Conservation (phyloP, 768 basidiomycete genomes). For the Mrakia gelida region DNA sequence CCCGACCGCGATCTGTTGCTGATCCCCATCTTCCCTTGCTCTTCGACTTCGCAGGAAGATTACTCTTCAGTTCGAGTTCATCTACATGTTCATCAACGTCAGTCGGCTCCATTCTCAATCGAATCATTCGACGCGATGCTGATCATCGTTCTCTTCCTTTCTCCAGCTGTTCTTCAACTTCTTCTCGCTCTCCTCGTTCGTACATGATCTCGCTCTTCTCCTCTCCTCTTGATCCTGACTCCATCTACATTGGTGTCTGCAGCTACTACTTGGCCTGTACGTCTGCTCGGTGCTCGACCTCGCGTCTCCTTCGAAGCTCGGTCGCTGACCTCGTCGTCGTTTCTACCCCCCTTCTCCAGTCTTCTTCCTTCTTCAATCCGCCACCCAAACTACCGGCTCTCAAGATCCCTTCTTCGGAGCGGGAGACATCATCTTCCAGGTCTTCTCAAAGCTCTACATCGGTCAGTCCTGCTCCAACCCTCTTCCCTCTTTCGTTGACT, state of each 20-base stretch:
- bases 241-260: neutral
- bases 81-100: slow-evolving; percentile 12
- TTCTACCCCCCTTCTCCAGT: neutral
- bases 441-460: slow-evolving; percentile 31
- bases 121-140: neutral
- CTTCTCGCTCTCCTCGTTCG: slow-evolving; percentile 63
- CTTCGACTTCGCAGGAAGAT: neutral
- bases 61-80: slow-evolving; percentile 6
- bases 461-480: neutral
- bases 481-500: neutral
- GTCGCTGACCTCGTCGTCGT: neutral
- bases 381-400: slow-evolving; percentile 4
- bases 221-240: slow-evolving; percentile 65
- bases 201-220: slow-evolving; percentile 55
- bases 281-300: neutral
- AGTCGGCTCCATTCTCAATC: neutral
- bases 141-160: neutral
- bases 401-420: slow-evolving; percentile 27
- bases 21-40: no score
- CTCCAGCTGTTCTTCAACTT: slow-evolving; percentile 26
- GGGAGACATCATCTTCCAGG: slow-evolving; percentile 19
- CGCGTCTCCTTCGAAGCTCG: no score
- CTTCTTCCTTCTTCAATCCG: slow-evolving; percentile 21
- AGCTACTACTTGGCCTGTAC: slow-evolving; percentile 7
- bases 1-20: no score